These are phyloP conservation scores for Globisporangium paddicum DNA, from an alignment of 352 stramenopile species.

Conservation along the genomic window DNA sequence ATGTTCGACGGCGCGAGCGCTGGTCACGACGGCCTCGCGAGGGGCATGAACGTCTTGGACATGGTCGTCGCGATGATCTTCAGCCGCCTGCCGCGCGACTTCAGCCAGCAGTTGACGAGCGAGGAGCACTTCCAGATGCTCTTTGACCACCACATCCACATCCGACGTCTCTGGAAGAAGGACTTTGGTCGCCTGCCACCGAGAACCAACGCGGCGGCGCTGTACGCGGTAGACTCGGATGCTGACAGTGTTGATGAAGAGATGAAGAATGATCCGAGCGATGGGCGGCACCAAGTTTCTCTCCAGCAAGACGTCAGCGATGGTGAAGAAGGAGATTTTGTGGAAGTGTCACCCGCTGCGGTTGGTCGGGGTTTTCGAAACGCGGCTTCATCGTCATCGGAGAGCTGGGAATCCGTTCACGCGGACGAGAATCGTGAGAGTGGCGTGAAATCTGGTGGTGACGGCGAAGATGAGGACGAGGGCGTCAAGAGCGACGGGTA, in stretches of 20 bases:
- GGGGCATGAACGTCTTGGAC: constrained; percentile 77
- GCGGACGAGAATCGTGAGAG: constrained; percentile 1
- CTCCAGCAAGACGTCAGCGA: constrained; percentile 7
- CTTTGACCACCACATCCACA: constrained; percentile 74
- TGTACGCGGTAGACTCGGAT: constrained; percentile 10
- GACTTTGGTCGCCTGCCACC: constrained; percentile 76
- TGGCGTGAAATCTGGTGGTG: not conserved
- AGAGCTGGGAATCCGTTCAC: constrained; percentile 31
- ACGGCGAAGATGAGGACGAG: constrained; percentile 12
- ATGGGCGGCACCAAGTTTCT: not conserved
- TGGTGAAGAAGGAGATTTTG: constrained; percentile 6
- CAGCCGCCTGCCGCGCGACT: constrained; percentile 68
- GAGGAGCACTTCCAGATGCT: constrained; percentile 75
- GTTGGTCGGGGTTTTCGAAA: constrained; percentile 6
- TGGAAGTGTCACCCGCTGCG: constrained; percentile 9
- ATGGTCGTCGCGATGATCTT: constrained; percentile 88
- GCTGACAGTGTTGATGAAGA: constrained; percentile 11
- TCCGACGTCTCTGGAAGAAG: constrained; percentile 75
- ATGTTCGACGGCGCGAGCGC: constrained; percentile 28
- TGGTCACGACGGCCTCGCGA: constrained; percentile 18
- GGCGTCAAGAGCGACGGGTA: constrained; percentile 42
- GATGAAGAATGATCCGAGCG: constrained; percentile 10
- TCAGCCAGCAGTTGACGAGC: constrained; percentile 37
- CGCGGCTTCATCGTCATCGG: constrained; percentile 7
- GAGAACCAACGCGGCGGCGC: constrained; percentile 1